Evolutionary conservation across 139 green algal species (phyloP).

Genomic region (Closterium sp.): DNA sequence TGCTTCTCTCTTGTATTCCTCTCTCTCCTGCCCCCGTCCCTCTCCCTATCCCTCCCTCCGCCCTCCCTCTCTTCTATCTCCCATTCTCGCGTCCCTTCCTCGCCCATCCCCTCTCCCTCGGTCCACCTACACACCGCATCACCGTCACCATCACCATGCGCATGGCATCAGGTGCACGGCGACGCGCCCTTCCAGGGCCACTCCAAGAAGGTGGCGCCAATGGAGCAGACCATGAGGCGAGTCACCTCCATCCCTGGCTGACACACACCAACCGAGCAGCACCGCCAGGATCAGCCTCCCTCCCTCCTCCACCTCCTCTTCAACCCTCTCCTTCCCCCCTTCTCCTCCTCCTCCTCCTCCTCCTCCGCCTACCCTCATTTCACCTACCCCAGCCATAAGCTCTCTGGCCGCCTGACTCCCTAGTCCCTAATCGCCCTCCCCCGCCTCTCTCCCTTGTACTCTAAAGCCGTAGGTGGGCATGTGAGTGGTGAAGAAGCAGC

Average conservation of each 20-base stretch:
- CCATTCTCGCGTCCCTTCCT: neutral
- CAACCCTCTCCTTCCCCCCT: neutral
- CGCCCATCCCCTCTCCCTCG: neutral
- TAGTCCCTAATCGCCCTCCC: neutral
- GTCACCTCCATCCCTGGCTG: neutral
- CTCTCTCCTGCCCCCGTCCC: too few species aligned
- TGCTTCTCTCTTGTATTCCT: too few species aligned
- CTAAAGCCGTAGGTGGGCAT: neutral
- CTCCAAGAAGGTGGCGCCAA: neutral
- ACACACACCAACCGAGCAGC: neutral
- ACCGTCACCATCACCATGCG: neutral
- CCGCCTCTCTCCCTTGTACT: neutral
- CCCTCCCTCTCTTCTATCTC: too few species aligned
- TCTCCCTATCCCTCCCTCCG: too few species aligned
- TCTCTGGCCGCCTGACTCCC: neutral
- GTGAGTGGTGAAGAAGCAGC: neutral
- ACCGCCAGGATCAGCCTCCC: too few species aligned
- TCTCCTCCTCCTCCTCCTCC: neutral
- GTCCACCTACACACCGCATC: neutral
- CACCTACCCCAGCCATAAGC: neutral
- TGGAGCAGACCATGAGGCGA: neutral
- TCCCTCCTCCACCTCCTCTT: neutral
- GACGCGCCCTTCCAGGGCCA: neutral
- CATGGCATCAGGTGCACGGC: neutral
- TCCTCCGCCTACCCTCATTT: neutral